These are phyloP conservation scores for Centaurea solstitialis DNA, from an alignment of 129 eudicot species.

Conservation along the genomic window DNA sequence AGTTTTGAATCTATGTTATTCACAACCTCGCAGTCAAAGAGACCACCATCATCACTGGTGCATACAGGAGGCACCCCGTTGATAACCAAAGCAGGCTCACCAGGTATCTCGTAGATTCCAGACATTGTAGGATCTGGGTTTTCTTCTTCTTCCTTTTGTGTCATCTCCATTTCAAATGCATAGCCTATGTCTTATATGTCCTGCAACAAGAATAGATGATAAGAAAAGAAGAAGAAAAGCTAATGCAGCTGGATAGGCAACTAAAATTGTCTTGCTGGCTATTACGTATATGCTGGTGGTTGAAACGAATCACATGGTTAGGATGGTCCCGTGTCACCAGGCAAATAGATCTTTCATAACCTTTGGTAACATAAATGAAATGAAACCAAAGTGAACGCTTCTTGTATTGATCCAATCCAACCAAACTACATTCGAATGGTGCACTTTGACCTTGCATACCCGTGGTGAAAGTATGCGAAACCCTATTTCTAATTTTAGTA, in stretches of 20 bases:
- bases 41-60: constrained; percentile 24
- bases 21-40: constrained; percentile 17
- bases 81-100: constrained; percentile 66
- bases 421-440: too few relatives aligned
- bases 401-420: too few relatives aligned
- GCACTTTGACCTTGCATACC: too few relatives aligned
- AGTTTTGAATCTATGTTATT: constrained; percentile 25
- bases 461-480: too few relatives aligned
- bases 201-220: constrained; percentile 5
- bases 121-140: constrained; percentile 33
- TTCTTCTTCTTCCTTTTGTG: constrained; percentile 37
- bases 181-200: background rate
- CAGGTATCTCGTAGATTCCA: constrained; percentile 60
- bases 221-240: background rate
- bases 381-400: background rate
- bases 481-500: too few relatives aligned
- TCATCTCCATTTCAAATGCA: constrained; percentile 33
- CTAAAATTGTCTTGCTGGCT: too few relatives aligned
- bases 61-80: constrained; percentile 66
- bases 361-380: background rate
- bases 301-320: background rate
- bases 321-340: background rate
- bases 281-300: background rate
- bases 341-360: background rate
- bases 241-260: background rate